Percentiles rank a stretch among this genome's conserved stretches.
Evolutionary conservation across 345 rosid genomes (phyloP).

Genomic region (Eucalyptus viminalis): DNA sequence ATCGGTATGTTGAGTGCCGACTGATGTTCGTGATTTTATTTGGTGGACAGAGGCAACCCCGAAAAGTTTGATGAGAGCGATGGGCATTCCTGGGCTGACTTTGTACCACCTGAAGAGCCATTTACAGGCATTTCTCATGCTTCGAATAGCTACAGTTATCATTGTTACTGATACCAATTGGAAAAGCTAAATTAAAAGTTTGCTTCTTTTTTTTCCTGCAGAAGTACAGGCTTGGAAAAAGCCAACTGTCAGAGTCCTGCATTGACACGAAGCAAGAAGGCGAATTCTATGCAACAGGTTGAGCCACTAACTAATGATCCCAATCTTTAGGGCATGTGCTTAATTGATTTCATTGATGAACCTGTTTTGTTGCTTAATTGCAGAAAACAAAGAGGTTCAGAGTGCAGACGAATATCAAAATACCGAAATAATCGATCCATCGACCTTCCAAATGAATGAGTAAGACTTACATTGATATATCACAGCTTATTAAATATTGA

Average conservation of each 20-base stretch:
- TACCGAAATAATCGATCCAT: conserved; percentile 16
- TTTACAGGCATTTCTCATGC: conserved; percentile 45
- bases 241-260: conserved; percentile 32
- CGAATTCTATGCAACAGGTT: background rate
- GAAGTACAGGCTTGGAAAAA: conserved; percentile 91
- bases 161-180: background rate
- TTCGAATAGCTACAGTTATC: background rate
- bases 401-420: conserved; percentile 9
- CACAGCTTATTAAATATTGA: background rate
- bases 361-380: background rate
- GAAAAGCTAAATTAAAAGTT: background rate
- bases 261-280: conserved; percentile 24
- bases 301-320: background rate
- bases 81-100: conserved; percentile 87
- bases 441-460: conserved; percentile 34
- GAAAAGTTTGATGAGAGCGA: conserved; percentile 70
- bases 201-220: conserved; percentile 14
- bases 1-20: background rate
- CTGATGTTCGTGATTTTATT: background rate
- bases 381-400: conserved; percentile 39
- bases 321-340: background rate
- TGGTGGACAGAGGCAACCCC: conserved; percentile 84
- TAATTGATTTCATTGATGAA: background rate
- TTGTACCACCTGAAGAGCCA: conserved; percentile 95
- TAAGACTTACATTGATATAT: background rate